phyloP scores from a whole-genome alignment of 441 rosid genomes.

The Arabidopsis lyrata region DNA sequence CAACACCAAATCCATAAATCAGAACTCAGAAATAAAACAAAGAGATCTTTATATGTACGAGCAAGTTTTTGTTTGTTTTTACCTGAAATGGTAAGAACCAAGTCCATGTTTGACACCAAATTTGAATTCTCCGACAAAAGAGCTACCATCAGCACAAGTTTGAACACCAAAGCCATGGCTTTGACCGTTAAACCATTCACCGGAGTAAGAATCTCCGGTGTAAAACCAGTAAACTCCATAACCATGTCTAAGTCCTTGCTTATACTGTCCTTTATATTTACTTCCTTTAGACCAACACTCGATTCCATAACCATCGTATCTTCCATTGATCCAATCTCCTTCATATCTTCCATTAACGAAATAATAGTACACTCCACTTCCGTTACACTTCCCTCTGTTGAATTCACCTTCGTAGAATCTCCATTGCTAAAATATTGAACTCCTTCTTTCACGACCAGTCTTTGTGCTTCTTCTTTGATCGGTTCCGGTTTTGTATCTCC shows the following conservation, averaged over 20 bases:
- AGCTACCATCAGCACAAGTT: constrained; percentile 85
- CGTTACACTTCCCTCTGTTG: constrained; percentile 77
- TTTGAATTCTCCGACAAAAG: constrained; percentile 78
- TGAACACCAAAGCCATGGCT: constrained; percentile 91
- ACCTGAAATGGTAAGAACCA: constrained; percentile 94
- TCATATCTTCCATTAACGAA: constrained; percentile 85
- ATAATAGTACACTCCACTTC: constrained; percentile 90
- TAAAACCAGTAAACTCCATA: constrained; percentile 79
- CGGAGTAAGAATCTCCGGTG: constrained; percentile 88
- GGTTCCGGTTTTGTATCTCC: constrained; percentile 50
- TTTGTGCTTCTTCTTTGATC: constrained; percentile 12
- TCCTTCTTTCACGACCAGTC: constrained; percentile 64
- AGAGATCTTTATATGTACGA: neutral
- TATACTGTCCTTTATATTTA: constrained; percentile 81
- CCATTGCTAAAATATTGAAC: constrained; percentile 89
- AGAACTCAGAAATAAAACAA: neutral
- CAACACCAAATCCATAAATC: constrained; percentile 23
- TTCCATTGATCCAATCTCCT: constrained; percentile 94
- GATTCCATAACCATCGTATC: constrained; percentile 86
- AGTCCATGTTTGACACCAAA: constrained; percentile 88
- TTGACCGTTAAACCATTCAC: constrained; percentile 93
- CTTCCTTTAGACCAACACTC: constrained; percentile 97
- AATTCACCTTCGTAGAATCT: constrained; percentile 96
- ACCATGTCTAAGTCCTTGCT: constrained; percentile 83
- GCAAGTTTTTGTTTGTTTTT: neutral